These are phyloP conservation scores for Torrubiella hemipterigena DNA, from an alignment of 2,329 filamentous ascomycete genomes.

Conservation along the genomic window DNA sequence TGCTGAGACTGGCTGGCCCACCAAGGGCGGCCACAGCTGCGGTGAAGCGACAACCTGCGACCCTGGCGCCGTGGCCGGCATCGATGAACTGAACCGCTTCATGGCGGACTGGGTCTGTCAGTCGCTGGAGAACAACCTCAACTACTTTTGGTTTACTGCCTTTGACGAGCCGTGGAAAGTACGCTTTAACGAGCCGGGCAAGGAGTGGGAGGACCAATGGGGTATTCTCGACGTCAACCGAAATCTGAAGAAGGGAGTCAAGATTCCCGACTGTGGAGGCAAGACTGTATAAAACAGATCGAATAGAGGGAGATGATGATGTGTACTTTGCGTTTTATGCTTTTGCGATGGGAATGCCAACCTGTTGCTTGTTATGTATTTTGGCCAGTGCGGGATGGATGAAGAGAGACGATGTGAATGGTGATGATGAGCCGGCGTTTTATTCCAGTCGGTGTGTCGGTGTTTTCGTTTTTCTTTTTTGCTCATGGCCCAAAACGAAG, in stretches of 20 bases:
- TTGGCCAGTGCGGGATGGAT: too few species aligned
- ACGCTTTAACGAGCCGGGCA: conserved; percentile 49
- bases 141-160: conserved; percentile 96
- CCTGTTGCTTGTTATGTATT: too few species aligned
- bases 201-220: conserved; percentile 94
- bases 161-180: conserved; percentile 97
- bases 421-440: too few species aligned
- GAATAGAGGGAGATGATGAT: neutral
- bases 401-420: too few species aligned
- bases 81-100: conserved; percentile 74
- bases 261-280: conserved; percentile 78
- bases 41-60: conserved; percentile 46
- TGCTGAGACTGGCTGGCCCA: conserved; percentile 86
- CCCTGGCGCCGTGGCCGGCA: conserved; percentile 61
- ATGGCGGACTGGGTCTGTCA: conserved; percentile 78
- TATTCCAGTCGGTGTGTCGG: too few species aligned
- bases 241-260: conserved; percentile 71
- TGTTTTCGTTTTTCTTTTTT: too few species aligned
- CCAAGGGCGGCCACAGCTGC: conserved; percentile 68
- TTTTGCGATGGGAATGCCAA: too few species aligned
- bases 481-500: too few species aligned
- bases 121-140: conserved; percentile 66
- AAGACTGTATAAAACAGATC: conserved; percentile 41
- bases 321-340: neutral
- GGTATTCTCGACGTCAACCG: conserved; percentile 78